A percentile compares a stretch with the other conserved stretches of the same genome.
phyloP scores from a whole-genome alignment of 768 basidiomycete genomes.

The Candolleomyces efflorescens region DNA sequence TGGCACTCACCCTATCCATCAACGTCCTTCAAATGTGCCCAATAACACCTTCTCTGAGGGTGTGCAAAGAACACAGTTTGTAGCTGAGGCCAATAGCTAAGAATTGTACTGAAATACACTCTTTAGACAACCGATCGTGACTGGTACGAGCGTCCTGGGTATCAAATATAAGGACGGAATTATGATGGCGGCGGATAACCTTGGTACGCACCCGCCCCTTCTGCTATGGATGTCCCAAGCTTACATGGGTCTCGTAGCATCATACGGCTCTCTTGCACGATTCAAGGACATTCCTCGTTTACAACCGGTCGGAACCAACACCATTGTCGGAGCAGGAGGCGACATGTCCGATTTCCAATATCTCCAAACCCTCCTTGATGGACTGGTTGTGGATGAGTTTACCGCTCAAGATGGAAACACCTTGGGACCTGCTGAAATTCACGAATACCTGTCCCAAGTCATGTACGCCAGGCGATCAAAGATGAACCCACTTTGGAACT shows the following conservation, averaged over 20 bases:
- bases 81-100: background rate
- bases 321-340: constrained; percentile 87
- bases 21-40: constrained; percentile 44
- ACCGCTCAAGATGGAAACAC: constrained; percentile 78
- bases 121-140: constrained; percentile 90
- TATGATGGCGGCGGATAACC: constrained; percentile 98
- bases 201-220: constrained; percentile 52
- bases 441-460: constrained; percentile 85
- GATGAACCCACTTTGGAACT: constrained; percentile 95
- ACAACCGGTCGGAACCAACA: constrained; percentile 76
- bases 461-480: constrained; percentile 89
- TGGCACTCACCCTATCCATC: constrained; percentile 72
- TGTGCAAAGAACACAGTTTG: constrained; percentile 80
- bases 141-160: constrained; percentile 94
- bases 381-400: constrained; percentile 73
- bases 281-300: constrained; percentile 94
- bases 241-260: constrained; percentile 46
- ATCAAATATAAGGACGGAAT: constrained; percentile 95
- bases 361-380: constrained; percentile 76
- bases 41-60: constrained; percentile 59
- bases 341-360: constrained; percentile 99
- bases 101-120: background rate
- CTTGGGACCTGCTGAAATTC: constrained; percentile 85
- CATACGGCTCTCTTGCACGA: constrained; percentile 94
- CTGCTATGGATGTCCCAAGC: background rate